Conservation (phyloP, 345 rosid genomes). For the Anacardium occidentale region DNA sequence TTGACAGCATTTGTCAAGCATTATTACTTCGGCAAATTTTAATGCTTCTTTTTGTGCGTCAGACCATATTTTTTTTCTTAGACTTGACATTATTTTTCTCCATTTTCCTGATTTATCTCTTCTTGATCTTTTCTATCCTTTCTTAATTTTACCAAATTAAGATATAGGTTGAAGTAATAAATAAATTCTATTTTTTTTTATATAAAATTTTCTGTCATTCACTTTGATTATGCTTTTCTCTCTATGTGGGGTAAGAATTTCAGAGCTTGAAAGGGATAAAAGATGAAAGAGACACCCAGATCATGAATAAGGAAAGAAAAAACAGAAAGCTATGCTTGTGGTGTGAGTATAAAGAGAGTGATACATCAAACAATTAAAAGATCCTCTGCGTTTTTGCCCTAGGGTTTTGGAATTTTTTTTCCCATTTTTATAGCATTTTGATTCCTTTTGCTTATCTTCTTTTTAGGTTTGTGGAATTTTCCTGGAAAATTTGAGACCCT, state of each 20-base stretch:
- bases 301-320: not conserved
- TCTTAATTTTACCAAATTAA: conserved; percentile 18
- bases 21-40: not conserved
- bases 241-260: not conserved
- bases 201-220: not conserved
- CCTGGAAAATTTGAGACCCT: not conserved
- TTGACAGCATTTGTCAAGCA: not conserved
- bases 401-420: conserved; percentile 21
- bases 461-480: not conserved
- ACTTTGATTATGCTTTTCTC: conserved; percentile 2
- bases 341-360: conserved; percentile 19
- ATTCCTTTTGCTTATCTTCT: not conserved
- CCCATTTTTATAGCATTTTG: not conserved
- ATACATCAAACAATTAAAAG: conserved; percentile 13
- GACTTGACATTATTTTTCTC: not conserved
- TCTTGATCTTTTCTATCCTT: not conserved
- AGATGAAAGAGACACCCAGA: not conserved
- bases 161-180: not conserved
- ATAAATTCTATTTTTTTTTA: not conserved
- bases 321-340: not conserved
- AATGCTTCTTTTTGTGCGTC: not conserved
- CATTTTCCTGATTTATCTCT: not conserved
- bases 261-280: conserved; percentile 1
- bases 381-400: conserved; percentile 13
- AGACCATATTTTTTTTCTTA: too few species aligned